These are phyloP conservation scores for Talaromyces amestolkiae DNA, from an alignment of 2,329 filamentous ascomycete species.

Conservation along the genomic window DNA sequence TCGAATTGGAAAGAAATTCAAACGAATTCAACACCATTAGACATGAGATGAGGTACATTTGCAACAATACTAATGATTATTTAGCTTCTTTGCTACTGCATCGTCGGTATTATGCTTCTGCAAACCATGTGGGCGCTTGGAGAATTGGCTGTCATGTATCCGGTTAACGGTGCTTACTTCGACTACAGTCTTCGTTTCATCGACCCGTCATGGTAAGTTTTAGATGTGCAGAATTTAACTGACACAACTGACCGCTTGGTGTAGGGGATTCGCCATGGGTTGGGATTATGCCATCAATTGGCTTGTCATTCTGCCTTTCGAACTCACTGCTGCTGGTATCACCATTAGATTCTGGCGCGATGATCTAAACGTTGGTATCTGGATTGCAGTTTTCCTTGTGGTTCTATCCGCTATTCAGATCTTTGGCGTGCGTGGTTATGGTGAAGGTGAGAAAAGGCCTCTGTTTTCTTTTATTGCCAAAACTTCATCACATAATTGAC, in stretches of 20 bases:
- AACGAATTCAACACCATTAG: not conserved
- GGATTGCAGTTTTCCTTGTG: conserved; percentile 57
- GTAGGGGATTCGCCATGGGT: conserved; percentile 47
- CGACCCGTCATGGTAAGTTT: conserved; percentile 54
- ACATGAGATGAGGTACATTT: not conserved
- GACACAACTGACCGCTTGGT: not conserved
- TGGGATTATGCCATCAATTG: conserved; percentile 74
- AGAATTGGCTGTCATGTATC: conserved; percentile 61
- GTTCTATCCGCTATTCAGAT: conserved; percentile 53
- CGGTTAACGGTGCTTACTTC: conserved; percentile 62
- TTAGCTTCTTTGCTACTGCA: conserved; percentile 45
- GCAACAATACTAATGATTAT: not conserved
- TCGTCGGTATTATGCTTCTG: conserved; percentile 58
- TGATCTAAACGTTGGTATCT: conserved; percentile 54
- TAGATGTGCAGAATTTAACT: not conserved
- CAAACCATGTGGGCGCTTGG: conserved; percentile 60
- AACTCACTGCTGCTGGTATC: conserved; percentile 61
- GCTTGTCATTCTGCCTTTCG: conserved; percentile 75
- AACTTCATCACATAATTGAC: not conserved
- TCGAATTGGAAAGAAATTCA: not conserved
- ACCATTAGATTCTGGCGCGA: conserved; percentile 55
- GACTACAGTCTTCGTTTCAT: conserved; percentile 62
- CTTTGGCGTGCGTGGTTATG: conserved; percentile 55
- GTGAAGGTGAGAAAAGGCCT: conserved; percentile 23
- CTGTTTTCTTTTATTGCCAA: not conserved